Conservation (phyloP, 1,139 yeast genomes). For the Chernovozyma sophiae-reginae region DNA sequence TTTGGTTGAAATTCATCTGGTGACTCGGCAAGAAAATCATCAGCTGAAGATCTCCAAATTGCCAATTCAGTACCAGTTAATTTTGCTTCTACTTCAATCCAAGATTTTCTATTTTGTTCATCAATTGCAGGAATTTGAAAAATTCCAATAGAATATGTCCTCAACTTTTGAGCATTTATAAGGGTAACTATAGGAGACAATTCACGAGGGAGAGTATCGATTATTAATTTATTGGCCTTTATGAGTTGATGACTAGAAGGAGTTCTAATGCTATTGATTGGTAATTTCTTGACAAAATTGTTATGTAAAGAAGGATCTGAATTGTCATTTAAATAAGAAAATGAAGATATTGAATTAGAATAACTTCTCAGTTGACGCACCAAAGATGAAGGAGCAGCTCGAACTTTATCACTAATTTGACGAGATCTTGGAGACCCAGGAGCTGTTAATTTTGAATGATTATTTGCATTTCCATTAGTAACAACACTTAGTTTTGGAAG, state of each 20-base stretch:
- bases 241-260: conserved; percentile 11
- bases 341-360: conserved; percentile 16
- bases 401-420: conserved; percentile 25
- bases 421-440: conserved; percentile 9
- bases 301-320: conserved; percentile 13
- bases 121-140: conserved; percentile 22
- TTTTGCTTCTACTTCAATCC: conserved; percentile 42
- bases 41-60: conserved; percentile 38
- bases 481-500: not conserved
- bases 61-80: conserved; percentile 51
- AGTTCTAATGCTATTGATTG: not conserved
- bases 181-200: conserved; percentile 40
- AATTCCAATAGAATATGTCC: conserved; percentile 34
- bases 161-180: conserved; percentile 37
- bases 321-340: conserved; percentile 10
- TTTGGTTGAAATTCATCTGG: conserved; percentile 40
- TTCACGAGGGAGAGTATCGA: conserved; percentile 33
- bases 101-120: conserved; percentile 17
- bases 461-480: not conserved
- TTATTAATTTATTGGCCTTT: conserved; percentile 19
- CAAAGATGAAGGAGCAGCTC: conserved; percentile 35
- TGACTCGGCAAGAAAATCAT: conserved; percentile 15
- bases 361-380: conserved; percentile 36
- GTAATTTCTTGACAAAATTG: conserved; percentile 3
- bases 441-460: not conserved